A percentile compares a stretch with the other conserved stretches of the same genome.
Evolutionary conservation across 2,329 filamentous ascomycete genomes (phyloP).

Genomic region (Trichophyton simii): DNA sequence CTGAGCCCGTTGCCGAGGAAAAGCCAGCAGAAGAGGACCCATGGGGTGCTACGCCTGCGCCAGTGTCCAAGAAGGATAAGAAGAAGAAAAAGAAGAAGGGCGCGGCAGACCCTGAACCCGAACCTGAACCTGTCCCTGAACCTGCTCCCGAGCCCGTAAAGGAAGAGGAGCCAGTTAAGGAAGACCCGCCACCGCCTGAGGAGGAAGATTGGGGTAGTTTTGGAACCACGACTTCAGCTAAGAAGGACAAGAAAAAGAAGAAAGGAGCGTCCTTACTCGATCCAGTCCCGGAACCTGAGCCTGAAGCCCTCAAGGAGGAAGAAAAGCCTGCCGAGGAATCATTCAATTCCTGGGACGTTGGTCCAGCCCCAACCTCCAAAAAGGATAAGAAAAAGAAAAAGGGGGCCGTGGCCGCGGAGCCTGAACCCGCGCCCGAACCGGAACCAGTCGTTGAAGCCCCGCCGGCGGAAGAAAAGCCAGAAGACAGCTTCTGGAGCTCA

Average conservation of each 20-base stretch:
- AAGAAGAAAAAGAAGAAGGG: conserved; percentile 25
- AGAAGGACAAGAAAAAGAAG: conserved; percentile 11
- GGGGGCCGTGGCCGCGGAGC: conserved; percentile 18
- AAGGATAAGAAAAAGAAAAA: conserved; percentile 28
- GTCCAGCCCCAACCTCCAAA: conserved; percentile 22
- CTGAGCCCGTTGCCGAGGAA: conserved; percentile 27
- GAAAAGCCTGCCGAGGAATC: conserved; percentile 16
- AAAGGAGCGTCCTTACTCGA: background rate
- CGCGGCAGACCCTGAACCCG: background rate
- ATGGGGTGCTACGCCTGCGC: background rate
- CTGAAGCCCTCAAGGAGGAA: background rate
- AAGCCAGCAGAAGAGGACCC: conserved; percentile 15
- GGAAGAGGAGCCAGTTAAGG: conserved; percentile 2
- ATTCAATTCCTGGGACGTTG: conserved; percentile 16
- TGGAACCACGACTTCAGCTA: background rate
- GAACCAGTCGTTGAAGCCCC: background rate
- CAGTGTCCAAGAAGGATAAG: conserved; percentile 15
- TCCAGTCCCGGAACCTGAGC: background rate
- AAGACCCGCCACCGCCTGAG: background rate
- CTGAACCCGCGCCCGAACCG: background rate
- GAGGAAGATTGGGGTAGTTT: background rate
- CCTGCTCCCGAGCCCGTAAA: background rate
- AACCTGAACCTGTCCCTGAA: conserved; percentile 3
- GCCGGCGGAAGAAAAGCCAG: background rate
- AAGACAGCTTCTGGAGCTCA: background rate